Evolutionary conservation across 2,329 filamentous ascomycete species (phyloP).

Genomic region (Nigrospora osmanthi): DNA sequence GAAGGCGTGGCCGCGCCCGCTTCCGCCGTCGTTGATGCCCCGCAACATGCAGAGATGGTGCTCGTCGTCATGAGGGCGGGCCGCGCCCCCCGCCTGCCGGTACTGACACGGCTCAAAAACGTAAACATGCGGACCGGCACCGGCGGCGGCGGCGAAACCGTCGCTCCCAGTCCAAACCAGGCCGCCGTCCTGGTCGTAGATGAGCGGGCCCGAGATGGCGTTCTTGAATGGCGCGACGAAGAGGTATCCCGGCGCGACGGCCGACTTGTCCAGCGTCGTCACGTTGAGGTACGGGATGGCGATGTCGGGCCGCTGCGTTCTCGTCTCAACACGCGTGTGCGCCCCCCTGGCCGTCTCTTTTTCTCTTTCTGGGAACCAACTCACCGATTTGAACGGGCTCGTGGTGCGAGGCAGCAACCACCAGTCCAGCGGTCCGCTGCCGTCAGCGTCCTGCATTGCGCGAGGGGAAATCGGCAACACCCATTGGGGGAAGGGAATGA

Average conservation of each 20-base stretch:
- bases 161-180: constrained; percentile 31
- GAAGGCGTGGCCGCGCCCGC: background rate
- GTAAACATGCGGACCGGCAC: constrained; percentile 9
- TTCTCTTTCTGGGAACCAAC: background rate
- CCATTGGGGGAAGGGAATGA: too few species aligned
- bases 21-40: background rate
- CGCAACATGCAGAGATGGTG: background rate
- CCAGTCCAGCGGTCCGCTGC: background rate
- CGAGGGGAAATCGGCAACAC: too few species aligned
- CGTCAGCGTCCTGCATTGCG: background rate
- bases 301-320: background rate
- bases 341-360: too few species aligned
- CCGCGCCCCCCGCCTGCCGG: background rate
- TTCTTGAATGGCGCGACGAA: background rate
- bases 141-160: constrained; percentile 6
- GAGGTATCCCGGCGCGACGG: background rate
- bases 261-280: background rate
- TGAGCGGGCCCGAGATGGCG: constrained; percentile 7
- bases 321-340: too few species aligned
- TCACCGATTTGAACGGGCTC: background rate
- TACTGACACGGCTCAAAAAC: background rate
- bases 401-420: background rate
- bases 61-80: too few species aligned
- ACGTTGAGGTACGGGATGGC: background rate
- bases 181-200: constrained; percentile 33